These are phyloP conservation scores for Beauveria bassiana DNA, from an alignment of 2,329 filamentous ascomycete species.

Conservation along the genomic window DNA sequence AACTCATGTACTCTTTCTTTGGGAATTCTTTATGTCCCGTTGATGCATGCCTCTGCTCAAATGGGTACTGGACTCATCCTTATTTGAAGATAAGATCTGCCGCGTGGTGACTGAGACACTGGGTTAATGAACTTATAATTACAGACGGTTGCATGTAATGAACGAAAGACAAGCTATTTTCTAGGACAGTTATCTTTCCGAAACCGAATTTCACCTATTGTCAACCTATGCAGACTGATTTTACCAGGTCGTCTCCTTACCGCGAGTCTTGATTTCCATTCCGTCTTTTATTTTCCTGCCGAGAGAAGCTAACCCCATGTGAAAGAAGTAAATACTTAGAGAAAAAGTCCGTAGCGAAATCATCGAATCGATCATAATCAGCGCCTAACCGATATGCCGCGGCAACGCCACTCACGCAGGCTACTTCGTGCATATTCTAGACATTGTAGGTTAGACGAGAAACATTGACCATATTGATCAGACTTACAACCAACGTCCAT, in stretches of 20 bases:
- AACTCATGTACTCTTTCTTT: background rate
- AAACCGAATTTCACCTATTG: background rate
- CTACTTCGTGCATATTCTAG: constrained; percentile 61
- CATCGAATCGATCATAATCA: constrained; percentile 52
- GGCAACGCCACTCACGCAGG: constrained; percentile 62
- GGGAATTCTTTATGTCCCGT: background rate
- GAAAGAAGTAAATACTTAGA: constrained; percentile 38
- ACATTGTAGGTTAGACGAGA: background rate
- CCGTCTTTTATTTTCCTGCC: constrained; percentile 24
- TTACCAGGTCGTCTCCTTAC: background rate
- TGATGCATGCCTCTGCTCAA: background rate
- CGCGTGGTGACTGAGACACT: background rate
- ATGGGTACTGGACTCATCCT: background rate
- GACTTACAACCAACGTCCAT: constrained; percentile 59
- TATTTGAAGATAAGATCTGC: background rate
- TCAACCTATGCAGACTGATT: background rate
- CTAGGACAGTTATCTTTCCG: background rate
- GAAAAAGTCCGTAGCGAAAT: constrained; percentile 40
- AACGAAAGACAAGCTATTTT: background rate
- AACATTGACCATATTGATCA: background rate
- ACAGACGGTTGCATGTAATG: background rate
- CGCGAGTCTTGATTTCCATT: background rate
- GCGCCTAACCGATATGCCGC: constrained; percentile 64
- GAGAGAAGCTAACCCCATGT: constrained; percentile 33
- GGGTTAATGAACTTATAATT: background rate